Evolutionary conservation across 2,329 filamentous ascomycete genomes (phyloP).

Genomic region (Colletotrichum truncatum): DNA sequence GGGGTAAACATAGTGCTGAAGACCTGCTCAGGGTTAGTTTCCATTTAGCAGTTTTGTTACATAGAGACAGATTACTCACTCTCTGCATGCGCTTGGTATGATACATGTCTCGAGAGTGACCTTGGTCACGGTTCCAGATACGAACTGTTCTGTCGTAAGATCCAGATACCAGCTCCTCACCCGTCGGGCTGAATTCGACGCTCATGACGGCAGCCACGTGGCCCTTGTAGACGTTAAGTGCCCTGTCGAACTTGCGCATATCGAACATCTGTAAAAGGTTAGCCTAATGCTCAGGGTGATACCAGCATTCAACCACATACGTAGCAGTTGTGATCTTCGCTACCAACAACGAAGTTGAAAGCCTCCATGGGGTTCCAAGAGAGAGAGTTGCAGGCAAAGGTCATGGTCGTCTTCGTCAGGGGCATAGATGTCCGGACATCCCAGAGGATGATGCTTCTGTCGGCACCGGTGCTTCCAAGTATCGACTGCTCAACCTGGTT

Average conservation of each 20-base stretch:
- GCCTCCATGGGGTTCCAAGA: slow-evolving; percentile 97
- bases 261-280: slow-evolving; percentile 72
- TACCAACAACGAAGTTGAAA: slow-evolving; percentile 93
- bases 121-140: slow-evolving; percentile 81
- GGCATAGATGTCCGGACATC: slow-evolving; percentile 89
- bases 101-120: slow-evolving; percentile 92
- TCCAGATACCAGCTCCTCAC: slow-evolving; percentile 90
- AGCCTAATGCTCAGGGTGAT: not conserved
- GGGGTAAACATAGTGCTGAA: slow-evolving; percentile 87
- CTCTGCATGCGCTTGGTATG: slow-evolving; percentile 98
- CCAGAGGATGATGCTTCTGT: slow-evolving; percentile 89
- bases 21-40: slow-evolving; percentile 44
- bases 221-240: slow-evolving; percentile 89
- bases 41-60: not conserved
- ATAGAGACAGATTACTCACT: slow-evolving; percentile 42
- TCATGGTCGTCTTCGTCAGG: slow-evolving; percentile 82
- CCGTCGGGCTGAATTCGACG: slow-evolving; percentile 93
- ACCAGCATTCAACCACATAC: slow-evolving; percentile 32
- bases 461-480: slow-evolving; percentile 84
- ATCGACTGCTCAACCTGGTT: slow-evolving; percentile 95
- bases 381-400: slow-evolving; percentile 83
- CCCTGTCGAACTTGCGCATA: slow-evolving; percentile 88
- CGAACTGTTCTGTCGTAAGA: slow-evolving; percentile 88
- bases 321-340: slow-evolving; percentile 89
- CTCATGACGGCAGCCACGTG: slow-evolving; percentile 95